These are phyloP conservation scores for Leptographium flavum DNA, from an alignment of 2,329 filamentous ascomycete species.

Conservation along the genomic window DNA sequence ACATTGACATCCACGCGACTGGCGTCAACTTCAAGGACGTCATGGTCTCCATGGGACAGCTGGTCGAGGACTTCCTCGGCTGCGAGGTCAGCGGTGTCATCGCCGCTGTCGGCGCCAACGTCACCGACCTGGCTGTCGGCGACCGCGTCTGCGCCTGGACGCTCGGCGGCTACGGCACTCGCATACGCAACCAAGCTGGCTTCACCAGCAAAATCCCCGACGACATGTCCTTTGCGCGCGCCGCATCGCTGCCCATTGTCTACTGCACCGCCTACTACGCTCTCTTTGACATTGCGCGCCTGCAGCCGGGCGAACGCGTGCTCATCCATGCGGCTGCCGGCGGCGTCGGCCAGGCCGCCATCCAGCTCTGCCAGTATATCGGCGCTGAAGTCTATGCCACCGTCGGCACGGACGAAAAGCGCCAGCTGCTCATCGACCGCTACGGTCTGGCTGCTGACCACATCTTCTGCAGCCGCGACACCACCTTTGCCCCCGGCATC, in stretches of 20 bases:
- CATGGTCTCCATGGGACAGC: constrained; percentile 15
- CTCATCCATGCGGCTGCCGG: constrained; percentile 26
- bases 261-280: constrained; percentile 27
- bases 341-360: constrained; percentile 24
- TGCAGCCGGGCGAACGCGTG: constrained; percentile 23
- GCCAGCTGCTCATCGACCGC: constrained; percentile 20
- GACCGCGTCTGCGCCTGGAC: constrained; percentile 15
- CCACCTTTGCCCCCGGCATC: constrained; percentile 18
- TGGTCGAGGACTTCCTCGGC: constrained; percentile 10
- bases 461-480: constrained; percentile 21
- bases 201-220: background rate
- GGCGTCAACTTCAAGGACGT: constrained; percentile 23
- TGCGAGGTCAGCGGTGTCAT: constrained; percentile 17
- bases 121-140: constrained; percentile 14
- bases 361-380: constrained; percentile 22
- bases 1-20: constrained; percentile 16
- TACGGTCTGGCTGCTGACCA: constrained; percentile 23
- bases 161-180: background rate
- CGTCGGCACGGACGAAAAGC: constrained; percentile 24
- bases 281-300: constrained; percentile 22
- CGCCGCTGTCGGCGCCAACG: constrained; percentile 9
- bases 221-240: background rate
- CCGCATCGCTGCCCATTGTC: constrained; percentile 24
- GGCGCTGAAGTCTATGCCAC: constrained; percentile 29
- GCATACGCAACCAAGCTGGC: background rate